These are phyloP conservation scores for Strobilomyces echinocephalus DNA, from an alignment of 768 basidiomycete genomes.

Conservation along the genomic window DNA sequence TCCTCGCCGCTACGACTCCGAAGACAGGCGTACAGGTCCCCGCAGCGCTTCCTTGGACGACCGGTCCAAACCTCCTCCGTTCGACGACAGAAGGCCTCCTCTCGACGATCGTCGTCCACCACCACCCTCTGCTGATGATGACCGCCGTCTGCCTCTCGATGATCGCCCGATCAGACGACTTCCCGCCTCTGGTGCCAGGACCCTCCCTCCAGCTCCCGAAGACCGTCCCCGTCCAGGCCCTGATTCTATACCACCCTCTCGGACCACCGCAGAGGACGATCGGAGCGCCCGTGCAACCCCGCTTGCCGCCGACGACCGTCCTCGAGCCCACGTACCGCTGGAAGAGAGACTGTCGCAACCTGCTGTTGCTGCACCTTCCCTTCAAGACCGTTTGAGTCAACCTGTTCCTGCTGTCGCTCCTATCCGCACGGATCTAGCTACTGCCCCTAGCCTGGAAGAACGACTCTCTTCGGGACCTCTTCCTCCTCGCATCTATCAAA, in stretches of 20 bases:
- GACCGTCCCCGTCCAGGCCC: constrained; percentile 18
- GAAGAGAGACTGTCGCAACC: constrained; percentile 39
- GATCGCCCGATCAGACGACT: constrained; percentile 31
- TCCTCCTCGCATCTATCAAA: constrained; percentile 20
- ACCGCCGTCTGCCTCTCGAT: constrained; percentile 26
- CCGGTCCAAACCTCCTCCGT: constrained; percentile 22
- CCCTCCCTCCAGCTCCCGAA: constrained; percentile 12
- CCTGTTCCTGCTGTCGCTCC: constrained; percentile 15
- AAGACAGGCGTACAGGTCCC: constrained; percentile 24
- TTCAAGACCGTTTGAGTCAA: constrained; percentile 38
- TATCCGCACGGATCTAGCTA: constrained; percentile 20
- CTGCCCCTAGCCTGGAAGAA: constrained; percentile 38
- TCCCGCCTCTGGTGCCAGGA: constrained; percentile 17
- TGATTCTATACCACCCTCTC: constrained; percentile 17
- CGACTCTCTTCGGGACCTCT: constrained; percentile 35
- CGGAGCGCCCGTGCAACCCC: constrained; percentile 18
- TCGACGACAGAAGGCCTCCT: constrained; percentile 30
- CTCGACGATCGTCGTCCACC: constrained; percentile 26
- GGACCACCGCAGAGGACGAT: constrained; percentile 24
- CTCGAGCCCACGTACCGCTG: constrained; percentile 26
- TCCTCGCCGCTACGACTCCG: constrained; percentile 32
- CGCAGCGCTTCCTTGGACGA: constrained; percentile 22
- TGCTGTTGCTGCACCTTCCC: constrained; percentile 24
- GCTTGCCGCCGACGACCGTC: constrained; percentile 24
- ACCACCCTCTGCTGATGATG: constrained; percentile 14